These are phyloP conservation scores for Glarea lozoyensis DNA, from an alignment of 495 filamentous ascomycete species.

Conservation along the genomic window DNA sequence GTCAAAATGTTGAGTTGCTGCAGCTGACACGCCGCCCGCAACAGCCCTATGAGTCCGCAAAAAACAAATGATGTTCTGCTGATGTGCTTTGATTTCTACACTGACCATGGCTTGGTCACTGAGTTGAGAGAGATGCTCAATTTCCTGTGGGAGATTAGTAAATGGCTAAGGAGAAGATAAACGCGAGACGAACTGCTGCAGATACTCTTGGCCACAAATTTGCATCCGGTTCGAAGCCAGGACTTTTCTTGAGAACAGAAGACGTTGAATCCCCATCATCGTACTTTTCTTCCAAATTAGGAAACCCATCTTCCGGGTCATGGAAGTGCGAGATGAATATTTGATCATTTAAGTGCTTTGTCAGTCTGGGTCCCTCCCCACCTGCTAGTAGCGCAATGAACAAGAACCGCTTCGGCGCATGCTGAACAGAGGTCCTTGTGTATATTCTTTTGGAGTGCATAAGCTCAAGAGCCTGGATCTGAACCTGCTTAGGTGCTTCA, in stretches of 20 bases:
- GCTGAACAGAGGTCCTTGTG: slow-evolving; percentile 59
- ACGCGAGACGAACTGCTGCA: slow-evolving; percentile 2
- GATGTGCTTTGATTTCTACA: slow-evolving; percentile 66
- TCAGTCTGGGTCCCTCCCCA: slow-evolving; percentile 33
- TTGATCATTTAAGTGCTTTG: slow-evolving; percentile 62
- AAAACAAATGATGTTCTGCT: slow-evolving; percentile 77
- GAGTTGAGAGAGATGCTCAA: slow-evolving; percentile 14
- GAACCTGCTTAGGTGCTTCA: slow-evolving; percentile 56
- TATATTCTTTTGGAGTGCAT: slow-evolving; percentile 71
- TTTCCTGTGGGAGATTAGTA: slow-evolving; percentile 11
- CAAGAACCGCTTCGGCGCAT: slow-evolving; percentile 71
- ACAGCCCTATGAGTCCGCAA: slow-evolving; percentile 80
- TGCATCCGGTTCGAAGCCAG: slow-evolving; percentile 8
- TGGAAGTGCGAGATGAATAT: slow-evolving; percentile 89
- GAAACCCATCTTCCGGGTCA: slow-evolving; percentile 58
- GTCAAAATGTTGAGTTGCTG: slow-evolving; percentile 68
- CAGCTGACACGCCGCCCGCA: slow-evolving; percentile 63
- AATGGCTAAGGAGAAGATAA: background rate
- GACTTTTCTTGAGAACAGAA: slow-evolving; percentile 28
- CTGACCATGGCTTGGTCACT: slow-evolving; percentile 21
- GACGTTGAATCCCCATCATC: slow-evolving; percentile 28
- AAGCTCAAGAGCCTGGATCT: slow-evolving; percentile 83
- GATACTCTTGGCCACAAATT: slow-evolving; percentile 11
- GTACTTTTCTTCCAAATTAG: slow-evolving; percentile 54
- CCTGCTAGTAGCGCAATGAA: slow-evolving; percentile 62